Percentiles rank a stretch among this genome's conserved stretches.
These are phyloP conservation scores for Dipodascopsis uninucleata DNA, from an alignment of 805 yeast species.

Conservation along the genomic window DNA sequence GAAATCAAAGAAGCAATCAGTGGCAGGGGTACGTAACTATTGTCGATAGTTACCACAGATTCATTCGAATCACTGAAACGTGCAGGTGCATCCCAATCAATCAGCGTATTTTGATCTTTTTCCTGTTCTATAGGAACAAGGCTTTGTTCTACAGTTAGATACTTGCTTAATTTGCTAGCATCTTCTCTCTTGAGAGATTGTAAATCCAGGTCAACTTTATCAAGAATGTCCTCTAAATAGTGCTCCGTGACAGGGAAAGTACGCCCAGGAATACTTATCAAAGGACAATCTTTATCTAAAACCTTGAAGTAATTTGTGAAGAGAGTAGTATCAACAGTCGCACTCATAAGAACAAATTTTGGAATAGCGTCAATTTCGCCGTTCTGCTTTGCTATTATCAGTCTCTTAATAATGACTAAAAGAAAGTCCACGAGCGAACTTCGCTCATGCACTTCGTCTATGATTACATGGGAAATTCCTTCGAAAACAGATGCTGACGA, in stretches of 20 bases:
- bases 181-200: neutral
- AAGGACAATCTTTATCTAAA: constrained; percentile 43
- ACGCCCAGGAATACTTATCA: constrained; percentile 83
- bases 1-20: constrained; percentile 17
- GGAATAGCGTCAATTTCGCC: constrained; percentile 10
- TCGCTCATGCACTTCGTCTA: constrained; percentile 90
- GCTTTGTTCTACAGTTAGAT: neutral
- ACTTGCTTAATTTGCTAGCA: neutral
- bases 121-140: neutral
- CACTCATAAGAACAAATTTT: constrained; percentile 66
- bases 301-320: constrained; percentile 61
- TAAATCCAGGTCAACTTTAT: constrained; percentile 36
- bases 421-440: constrained; percentile 72
- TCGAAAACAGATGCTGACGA: constrained; percentile 10
- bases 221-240: constrained; percentile 65
- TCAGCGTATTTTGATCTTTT: constrained; percentile 1
- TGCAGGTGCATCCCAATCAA: constrained; percentile 25
- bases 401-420: constrained; percentile 57
- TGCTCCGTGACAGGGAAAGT: constrained; percentile 84
- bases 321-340: constrained; percentile 66
- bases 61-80: no score
- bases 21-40: constrained; percentile 17
- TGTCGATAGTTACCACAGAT: no score
- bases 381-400: constrained; percentile 1
- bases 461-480: constrained; percentile 46